Base-by-base conservation (phyloP, 371 early-diverging fungal genomes). In the Thermomucor indicae-seudaticae region DNA sequence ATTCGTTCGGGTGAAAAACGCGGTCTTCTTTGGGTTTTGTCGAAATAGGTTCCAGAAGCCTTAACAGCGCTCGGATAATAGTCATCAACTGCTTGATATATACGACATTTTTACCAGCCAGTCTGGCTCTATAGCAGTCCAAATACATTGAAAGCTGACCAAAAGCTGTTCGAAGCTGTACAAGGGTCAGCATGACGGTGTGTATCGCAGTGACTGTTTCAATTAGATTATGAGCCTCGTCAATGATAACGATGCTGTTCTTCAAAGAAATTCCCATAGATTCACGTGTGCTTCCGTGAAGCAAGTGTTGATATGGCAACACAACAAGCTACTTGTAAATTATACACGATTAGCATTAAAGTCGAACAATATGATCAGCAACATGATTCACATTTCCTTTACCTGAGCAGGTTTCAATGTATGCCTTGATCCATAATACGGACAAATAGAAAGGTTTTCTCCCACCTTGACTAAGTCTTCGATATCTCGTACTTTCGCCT, bases 141-240 rank as follows among this genome's bases (percentile, higher is more conserved):
- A 86, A 68, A 64, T 96, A 96, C 23, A 69, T 44, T n/a, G 65
- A 57, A 6, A 92, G 55, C 49, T 84, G 82, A 4, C 66, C 62
- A 28, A 71, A 58, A 1, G 89, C 80, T 41, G 73, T 52, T 8
- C 55, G 44, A 10, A 85, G 57, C 47, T 85, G 81, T 1, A 47
- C 51, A 27, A 70, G 41, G 3, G 73, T 63, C 5, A 89, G 38
- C 1, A 57, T 24, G 1, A 80, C 70, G 0, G 86, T 81, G 48
- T 87, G 78, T 23, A 82, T 74, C 7, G 81, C 62, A 28, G 79
- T 72, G 23, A 90, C 67, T 1, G 90, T 86, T 55, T 90, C 89
- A 23, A 87, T 83, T 39, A 89, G 58, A 51, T 95, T 93, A 60
- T 93, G 94, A 0, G 96, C 96, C 65, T 94, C 95, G 62, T 95